phyloP scores from a whole-genome alignment of 2,329 filamentous ascomycete genomes.

The Emmonsiellopsis sp. region DNA sequence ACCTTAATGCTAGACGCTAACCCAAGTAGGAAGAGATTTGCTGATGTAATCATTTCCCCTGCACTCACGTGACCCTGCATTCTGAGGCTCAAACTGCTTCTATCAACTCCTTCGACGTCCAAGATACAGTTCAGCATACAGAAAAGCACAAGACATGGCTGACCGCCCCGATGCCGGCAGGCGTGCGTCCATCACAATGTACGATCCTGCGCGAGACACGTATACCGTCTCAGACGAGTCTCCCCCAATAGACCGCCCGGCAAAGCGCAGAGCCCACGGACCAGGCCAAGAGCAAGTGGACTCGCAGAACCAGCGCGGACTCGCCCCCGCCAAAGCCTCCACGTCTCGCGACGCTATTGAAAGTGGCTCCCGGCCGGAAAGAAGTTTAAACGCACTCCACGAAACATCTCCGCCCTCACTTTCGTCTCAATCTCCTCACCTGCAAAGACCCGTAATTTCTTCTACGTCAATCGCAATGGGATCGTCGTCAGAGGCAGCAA shows the following conservation, averaged over 20 bases:
- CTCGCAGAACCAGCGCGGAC: not conserved
- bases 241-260: conserved; percentile 14
- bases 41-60: not conserved
- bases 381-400: not conserved
- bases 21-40: not conserved
- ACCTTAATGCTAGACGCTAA: not conserved
- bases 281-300: conserved; percentile 5
- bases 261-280: conserved; percentile 9
- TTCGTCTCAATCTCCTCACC: not conserved
- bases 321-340: too few species aligned
- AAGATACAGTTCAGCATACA: not conserved
- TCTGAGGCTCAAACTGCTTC: not conserved
- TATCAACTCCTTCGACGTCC: not conserved
- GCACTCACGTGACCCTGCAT: not conserved
- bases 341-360: not conserved
- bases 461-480: not conserved
- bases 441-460: not conserved
- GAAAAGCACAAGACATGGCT: not conserved
- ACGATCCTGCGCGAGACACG: conserved; percentile 26
- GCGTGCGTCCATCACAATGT: conserved; percentile 16
- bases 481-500: not conserved
- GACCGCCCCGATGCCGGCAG: conserved; percentile 2
- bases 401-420: not conserved
- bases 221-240: conserved; percentile 20
- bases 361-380: conserved; percentile 2